A percentile compares a stretch with the other conserved stretches of the same genome.
Evolutionary conservation across 2,329 filamentous ascomycete species (phyloP).

Genomic region (Aspergillus nomiae): DNA sequence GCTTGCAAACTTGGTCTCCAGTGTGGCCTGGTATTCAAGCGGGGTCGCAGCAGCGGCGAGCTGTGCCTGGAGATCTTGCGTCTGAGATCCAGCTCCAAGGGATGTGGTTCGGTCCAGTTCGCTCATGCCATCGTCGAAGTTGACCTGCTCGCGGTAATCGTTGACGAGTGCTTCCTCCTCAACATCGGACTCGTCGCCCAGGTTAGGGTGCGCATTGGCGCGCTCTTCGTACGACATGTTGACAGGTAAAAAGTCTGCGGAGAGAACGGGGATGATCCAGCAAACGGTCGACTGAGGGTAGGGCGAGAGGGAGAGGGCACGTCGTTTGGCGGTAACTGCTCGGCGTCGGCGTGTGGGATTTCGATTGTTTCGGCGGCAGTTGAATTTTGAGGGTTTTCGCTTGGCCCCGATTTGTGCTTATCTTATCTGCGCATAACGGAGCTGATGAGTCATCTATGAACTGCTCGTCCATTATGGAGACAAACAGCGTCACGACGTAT

Average conservation of each 20-base stretch:
- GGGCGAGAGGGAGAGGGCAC: conserved; percentile 24
- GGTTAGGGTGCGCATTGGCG: conserved; percentile 43
- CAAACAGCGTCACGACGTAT: too few species aligned
- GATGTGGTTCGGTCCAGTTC: conserved; percentile 76
- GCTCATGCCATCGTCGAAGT: conserved; percentile 84
- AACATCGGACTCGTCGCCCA: conserved; percentile 83
- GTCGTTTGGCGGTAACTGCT: conserved; percentile 25
- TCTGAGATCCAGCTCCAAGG: conserved; percentile 69
- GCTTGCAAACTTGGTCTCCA: conserved; percentile 97
- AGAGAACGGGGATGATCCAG: conserved; percentile 15
- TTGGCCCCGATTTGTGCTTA: conserved; percentile 46
- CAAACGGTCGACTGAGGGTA: conserved; percentile 23
- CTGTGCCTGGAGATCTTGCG: conserved; percentile 91
- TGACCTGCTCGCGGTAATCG: conserved; percentile 95
- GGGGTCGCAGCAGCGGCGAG: conserved; percentile 90
- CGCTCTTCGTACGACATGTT: conserved; percentile 50
- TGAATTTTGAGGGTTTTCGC: conserved; percentile 51
- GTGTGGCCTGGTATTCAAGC: conserved; percentile 90
- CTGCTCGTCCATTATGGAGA: not conserved
- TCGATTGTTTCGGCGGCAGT: conserved; percentile 33
- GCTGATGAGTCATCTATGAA: conserved; percentile 35
- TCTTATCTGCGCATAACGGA: conserved; percentile 43
- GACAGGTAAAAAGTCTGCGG: conserved; percentile 21
- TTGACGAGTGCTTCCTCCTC: conserved; percentile 95
- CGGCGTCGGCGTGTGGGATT: conserved; percentile 42